Evolutionary conservation across 257 asterid species (phyloP).

Genomic region (Nicotiana noctiflora): DNA sequence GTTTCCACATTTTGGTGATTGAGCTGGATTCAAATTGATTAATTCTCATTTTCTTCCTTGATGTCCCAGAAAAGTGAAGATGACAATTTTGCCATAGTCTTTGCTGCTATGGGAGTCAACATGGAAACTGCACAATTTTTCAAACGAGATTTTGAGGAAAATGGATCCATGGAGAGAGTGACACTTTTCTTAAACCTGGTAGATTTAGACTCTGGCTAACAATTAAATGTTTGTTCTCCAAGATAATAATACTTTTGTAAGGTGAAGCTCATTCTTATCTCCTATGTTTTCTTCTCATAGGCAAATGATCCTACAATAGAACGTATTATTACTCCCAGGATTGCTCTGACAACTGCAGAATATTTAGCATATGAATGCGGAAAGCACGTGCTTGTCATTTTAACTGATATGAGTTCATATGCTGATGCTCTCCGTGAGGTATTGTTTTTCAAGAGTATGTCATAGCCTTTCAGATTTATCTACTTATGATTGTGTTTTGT

Average conservation of each 20-base stretch:
- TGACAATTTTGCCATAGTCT: slow-evolving; percentile 96
- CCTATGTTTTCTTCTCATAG: slow-evolving; percentile 30
- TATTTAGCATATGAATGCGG: slow-evolving; percentile 95
- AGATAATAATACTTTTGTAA: background rate
- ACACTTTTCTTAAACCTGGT: slow-evolving; percentile 94
- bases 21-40: slow-evolving; percentile 9
- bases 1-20: background rate
- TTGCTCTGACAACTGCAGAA: slow-evolving; percentile 96
- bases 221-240: background rate
- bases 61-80: slow-evolving; percentile 63
- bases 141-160: slow-evolving; percentile 98
- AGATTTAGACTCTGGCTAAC: background rate
- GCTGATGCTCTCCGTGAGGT: slow-evolving; percentile 99
- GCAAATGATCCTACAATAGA: slow-evolving; percentile 98
- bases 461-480: background rate
- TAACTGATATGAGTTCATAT: slow-evolving; percentile 98
- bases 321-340: slow-evolving; percentile 93
- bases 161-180: slow-evolving; percentile 99
- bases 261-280: slow-evolving; percentile 5
- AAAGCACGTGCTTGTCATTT: slow-evolving; percentile 95
- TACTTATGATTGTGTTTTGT: background rate
- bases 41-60: slow-evolving; percentile 19
- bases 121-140: slow-evolving; percentile 99
- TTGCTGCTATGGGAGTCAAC: slow-evolving; percentile 99
- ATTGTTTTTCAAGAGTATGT: slow-evolving; percentile 7